A percentile compares a stretch with the other conserved stretches of the same genome.
Evolutionary conservation across 164 flowering plant genomes (phyloP).

Genomic region (Vitis vinifera): DNA sequence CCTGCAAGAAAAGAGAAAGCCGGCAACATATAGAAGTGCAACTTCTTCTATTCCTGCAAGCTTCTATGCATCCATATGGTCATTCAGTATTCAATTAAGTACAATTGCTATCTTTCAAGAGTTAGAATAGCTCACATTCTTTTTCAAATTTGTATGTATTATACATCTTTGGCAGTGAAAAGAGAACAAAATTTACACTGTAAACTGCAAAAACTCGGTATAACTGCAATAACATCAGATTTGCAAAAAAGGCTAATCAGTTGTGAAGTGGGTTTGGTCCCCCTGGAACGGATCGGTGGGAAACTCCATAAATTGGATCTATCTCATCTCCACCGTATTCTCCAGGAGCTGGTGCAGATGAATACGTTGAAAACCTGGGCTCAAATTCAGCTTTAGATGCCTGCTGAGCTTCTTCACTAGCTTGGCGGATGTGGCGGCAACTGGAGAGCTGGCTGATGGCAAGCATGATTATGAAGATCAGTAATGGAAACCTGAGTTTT

Average conservation of each 20-base stretch:
- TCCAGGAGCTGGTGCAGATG: slow-evolving; percentile 10
- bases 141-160: slow-evolving; percentile 2
- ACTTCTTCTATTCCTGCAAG: not conserved
- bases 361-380: slow-evolving; percentile 18
- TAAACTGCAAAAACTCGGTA: slow-evolving; percentile 22
- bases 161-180: slow-evolving; percentile 9
- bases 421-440: slow-evolving; percentile 8
- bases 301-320: slow-evolving; percentile 20
- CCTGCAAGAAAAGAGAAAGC: not conserved
- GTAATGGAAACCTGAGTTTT: slow-evolving; percentile 5
- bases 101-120: not conserved
- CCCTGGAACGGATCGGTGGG: slow-evolving; percentile 23
- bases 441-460: slow-evolving; percentile 14
- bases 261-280: slow-evolving; percentile 49
- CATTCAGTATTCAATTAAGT: slow-evolving; percentile 3
- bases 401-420: slow-evolving; percentile 2
- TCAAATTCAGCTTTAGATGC: not conserved
- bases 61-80: not conserved
- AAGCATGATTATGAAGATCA: slow-evolving; percentile 25
- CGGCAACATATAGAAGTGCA: not conserved
- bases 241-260: slow-evolving; percentile 17
- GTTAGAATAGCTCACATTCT: not conserved
- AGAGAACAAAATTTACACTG: slow-evolving; percentile 2
- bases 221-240: not conserved
- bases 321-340: slow-evolving; percentile 6